Base-by-base conservation (phyloP, 495 filamentous ascomycete genomes). In the Hypoxylon fragiforme region DNA sequence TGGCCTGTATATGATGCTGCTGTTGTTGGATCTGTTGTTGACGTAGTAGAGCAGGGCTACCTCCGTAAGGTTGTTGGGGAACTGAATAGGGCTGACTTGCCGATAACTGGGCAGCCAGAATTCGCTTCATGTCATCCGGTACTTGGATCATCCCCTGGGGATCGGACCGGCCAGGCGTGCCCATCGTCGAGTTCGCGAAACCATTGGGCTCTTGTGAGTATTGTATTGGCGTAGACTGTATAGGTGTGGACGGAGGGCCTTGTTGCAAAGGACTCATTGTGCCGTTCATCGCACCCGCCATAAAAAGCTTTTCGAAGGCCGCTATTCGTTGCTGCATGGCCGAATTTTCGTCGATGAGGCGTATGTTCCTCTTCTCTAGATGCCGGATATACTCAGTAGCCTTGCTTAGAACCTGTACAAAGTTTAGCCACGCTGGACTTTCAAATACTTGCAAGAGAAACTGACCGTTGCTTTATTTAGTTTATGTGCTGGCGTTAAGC, bases 321-420 rank as follows among this genome's bases (percentile, higher is more conserved):
- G 77, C 73, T 42, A 91, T 73, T 24, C 80, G 85, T 19, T 80
- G 82, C 66, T 91, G 89, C 68, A 95, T 77, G 13, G 77, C 79
- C 11, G 73, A 79, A 54, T 96, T 91, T 57, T 96, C 91, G 16
- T 95, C 88, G 38, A 86, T 71, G 14, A 96, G 75, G 1, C 86
- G 81, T 55, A 85, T 87, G 62, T 95, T 94, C 3, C 90, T 84
- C 67, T 91, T 92, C 70, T 98, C 94, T 7, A 98, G 71, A 72
- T 97, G 90, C 16, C 85, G 79, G 60, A 98, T 98, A 60, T 98
- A 97, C 63, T 97, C 92, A 12, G 92, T 96, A 8, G 92, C 92
- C 70, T 97, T 97, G 24, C 88, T 87, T 14, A 98, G 73, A 43
- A 96, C 76, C 80, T 81, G 37, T 11, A 16, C 34, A 39, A 16